A percentile compares a stretch with the other conserved stretches of the same genome.
Evolutionary conservation across 2,329 filamentous ascomycete species (phyloP).

Genomic region (Hypoxylon sp.): DNA sequence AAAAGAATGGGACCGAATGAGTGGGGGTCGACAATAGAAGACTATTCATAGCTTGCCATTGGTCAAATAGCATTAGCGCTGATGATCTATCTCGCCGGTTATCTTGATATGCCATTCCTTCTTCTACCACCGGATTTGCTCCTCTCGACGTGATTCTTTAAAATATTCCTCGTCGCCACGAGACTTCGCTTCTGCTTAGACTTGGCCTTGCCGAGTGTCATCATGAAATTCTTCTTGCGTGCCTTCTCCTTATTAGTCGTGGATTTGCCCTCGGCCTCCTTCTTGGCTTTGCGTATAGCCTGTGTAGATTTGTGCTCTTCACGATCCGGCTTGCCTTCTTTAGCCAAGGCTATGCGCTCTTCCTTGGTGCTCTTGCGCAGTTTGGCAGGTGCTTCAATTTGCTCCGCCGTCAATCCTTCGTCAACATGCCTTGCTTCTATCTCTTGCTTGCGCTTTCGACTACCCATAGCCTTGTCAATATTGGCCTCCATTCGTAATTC

Average conservation of each 20-base stretch:
- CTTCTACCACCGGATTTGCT: slow-evolving; percentile 87
- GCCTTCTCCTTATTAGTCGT: slow-evolving; percentile 98
- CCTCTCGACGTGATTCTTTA: slow-evolving; percentile 86
- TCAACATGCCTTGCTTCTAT: slow-evolving; percentile 78
- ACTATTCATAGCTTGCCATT: background rate
- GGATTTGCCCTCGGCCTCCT: slow-evolving; percentile 91
- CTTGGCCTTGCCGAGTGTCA: slow-evolving; percentile 97
- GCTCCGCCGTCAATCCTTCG: slow-evolving; percentile 88
- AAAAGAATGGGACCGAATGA: background rate
- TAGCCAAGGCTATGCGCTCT: slow-evolving; percentile 86
- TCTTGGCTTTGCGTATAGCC: slow-evolving; percentile 87
- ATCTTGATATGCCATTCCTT: slow-evolving; percentile 69
- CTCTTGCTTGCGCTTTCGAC: slow-evolving; percentile 65
- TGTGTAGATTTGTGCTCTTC: slow-evolving; percentile 88
- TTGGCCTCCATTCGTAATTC: slow-evolving; percentile 84
- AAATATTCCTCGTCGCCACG: slow-evolving; percentile 83
- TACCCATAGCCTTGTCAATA: slow-evolving; percentile 74
- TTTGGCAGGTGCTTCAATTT: slow-evolving; percentile 89
- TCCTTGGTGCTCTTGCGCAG: slow-evolving; percentile 90
- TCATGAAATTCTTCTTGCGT: slow-evolving; percentile 97
- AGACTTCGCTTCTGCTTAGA: slow-evolving; percentile 95
- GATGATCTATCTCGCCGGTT: slow-evolving; percentile 18
- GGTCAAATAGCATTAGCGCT: background rate
- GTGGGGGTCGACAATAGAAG: background rate
- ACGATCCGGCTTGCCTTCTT: slow-evolving; percentile 83